Evolutionary conservation across 2,329 filamentous ascomycete species (phyloP), one percentile per base, ranked within the genome.

Genomic region (Exophiala spinifera): DNA sequence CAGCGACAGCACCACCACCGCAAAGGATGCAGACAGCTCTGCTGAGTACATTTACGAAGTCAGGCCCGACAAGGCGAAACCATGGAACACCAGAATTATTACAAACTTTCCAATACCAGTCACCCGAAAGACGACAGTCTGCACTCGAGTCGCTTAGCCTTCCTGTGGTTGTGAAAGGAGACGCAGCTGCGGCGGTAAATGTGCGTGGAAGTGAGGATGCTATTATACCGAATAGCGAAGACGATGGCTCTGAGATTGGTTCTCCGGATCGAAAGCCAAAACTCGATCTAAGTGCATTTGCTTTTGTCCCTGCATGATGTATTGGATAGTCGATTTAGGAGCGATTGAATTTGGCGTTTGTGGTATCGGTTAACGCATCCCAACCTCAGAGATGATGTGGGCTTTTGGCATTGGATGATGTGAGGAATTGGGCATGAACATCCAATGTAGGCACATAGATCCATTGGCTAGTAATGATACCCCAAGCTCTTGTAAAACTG

Each of bases 201-300:
- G 7, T 39, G 36, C 53, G 28, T 42, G 79, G 79, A 2, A 81
- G 79, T 55, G 79, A 81, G 61, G 79, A 81, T 60, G 62, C 74
- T 34, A 74, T 81, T 17, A 64, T 79, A 36, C 76, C 75, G 17
- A 72, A 76, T 53, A 80, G 76, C 46, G 78, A 80, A 39, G 75
- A 74, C 28, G 65, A 65, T 44, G 44, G 39, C 19, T 60, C 55
- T 10, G 61, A 62, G 21, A 40, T 33, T 6, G 58, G 57, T 15
- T 62, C 55, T 33, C 46, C 34, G 1, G 33, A 14, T 10, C 44
- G 25, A 25, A 57, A 59, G 2, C 54, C 63, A 13, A 47, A 60
- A 33, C 63, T 74, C 47, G 65, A 73, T 57, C 60, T 74, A 23
- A 66, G 69, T 54, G 66, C 63, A 36, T 74, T 72, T 60, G 68